phyloP scores from a whole-genome alignment of 225 moss, liverwort and hornwort species.

The Pseudisothecium myosuroides region DNA sequence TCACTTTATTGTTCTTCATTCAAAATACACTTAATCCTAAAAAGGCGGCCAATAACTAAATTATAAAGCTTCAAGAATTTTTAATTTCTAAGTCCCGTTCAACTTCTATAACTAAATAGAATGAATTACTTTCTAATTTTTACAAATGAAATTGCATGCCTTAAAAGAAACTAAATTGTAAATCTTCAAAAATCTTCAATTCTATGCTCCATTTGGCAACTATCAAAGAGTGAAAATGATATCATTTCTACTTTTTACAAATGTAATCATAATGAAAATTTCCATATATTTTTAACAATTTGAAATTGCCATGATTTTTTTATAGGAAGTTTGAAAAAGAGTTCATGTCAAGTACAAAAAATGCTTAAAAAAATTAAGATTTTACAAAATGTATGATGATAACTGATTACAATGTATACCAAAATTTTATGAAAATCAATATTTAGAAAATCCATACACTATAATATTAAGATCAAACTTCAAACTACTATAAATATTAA shows the following conservation, averaged over 20 bases:
- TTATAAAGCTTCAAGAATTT: neutral
- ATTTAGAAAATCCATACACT: neutral
- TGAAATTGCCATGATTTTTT: neutral
- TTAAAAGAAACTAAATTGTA: neutral
- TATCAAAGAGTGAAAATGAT: neutral
- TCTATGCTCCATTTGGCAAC: neutral
- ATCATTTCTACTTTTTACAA: too few species aligned
- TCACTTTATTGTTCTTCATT: neutral
- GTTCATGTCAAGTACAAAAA: neutral
- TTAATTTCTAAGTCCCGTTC: accelerated
- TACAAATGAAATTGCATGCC: neutral
- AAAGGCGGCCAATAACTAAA: too few species aligned
- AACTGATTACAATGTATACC: neutral
- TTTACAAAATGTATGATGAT: neutral
- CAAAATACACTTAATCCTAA: neutral
- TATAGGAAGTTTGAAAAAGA: neutral
- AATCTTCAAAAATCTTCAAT: neutral
- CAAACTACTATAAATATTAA: neutral
- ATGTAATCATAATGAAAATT: neutral
- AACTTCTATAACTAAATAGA: neutral
- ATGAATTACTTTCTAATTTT: too few species aligned
- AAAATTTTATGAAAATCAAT: neutral
- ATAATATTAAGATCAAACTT: neutral
- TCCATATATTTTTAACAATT: neutral
- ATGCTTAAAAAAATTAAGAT: neutral